Base-by-base conservation (phyloP, 2,329 filamentous ascomycete species). In the Alternaria infectoria region DNA sequence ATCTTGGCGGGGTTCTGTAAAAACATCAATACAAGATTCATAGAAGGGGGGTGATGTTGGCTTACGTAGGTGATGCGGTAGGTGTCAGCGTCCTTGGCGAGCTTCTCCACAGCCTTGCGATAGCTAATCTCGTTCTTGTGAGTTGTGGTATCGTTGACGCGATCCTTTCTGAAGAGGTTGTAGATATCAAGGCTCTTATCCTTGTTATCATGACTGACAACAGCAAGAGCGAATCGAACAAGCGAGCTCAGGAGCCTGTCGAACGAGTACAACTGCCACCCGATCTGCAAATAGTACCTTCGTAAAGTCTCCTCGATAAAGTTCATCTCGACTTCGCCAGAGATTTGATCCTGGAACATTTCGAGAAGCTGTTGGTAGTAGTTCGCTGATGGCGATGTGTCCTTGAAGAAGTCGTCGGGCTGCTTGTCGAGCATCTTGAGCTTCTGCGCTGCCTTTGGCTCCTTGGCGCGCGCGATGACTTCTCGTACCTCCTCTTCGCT, bases 141-240 rank as follows among this genome's bases (percentile, higher is more conserved):
- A 54, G 93, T 97, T 0, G 93, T 97, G 75, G 93, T 91, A 17
- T 95, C 91, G 76, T 89, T 90, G 56, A 91, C 88, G 5, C 95
- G 90, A 77, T 93, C 93, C 69, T 88, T 87, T 76, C 93, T 89
- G 82, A 97, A 99, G 54, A 96, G 88, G 65, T 93, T 89, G 71
- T 96, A 91, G 63, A 99, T 91, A 64, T 98, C 94, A 6, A 91
- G 89, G 40, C 93, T 97, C 86, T 96, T 97, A 77, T 99, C 96
- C 82, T 97, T 97, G 50, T 88, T 86, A 72, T 99, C 96, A 4
- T 88, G 88, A 73, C 90, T 93, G 75, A 94, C 92, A 78, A 97
- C 93, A n/a, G 88, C 88, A 17, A 93, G 86, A 23, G 91, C 93
- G 62, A 94, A 90, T 61, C 93, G 91, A 62, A 91, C 91, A 43